Base-by-base conservation (phyloP, 345 rosid genomes). In the Salix udensis region DNA sequence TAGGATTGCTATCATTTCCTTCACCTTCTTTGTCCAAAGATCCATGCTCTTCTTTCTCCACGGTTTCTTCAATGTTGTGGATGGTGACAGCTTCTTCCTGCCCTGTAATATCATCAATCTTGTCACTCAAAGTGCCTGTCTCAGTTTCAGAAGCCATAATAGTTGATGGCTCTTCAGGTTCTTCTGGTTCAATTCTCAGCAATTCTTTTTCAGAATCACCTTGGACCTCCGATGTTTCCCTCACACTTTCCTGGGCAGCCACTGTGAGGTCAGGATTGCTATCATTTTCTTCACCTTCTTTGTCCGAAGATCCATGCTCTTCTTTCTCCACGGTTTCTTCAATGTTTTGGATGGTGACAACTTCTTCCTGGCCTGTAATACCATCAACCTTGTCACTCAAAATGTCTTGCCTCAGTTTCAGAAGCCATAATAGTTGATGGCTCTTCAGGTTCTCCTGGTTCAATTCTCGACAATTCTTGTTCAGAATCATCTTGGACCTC, bases 31-130 rank as follows among this genome's bases (percentile, higher is more conserved):
- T 58, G 7, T 58, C 23, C 9, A 1, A 4, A 34, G 36, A 34
- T 34, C 6, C 36, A 34, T 34, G 6, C 6, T 34, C 66, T 70
- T 72, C 68, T 44, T 53, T 30, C 66, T 36, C 28, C 14, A 19
- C 31, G n/a, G 40, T 67, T 67, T 78, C 68, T 68, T 78, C 55
- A 61, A 31, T 65, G 67, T 62, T 65, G 26, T 67, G 75, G 52
- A 61, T 31, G 65, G 77, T 67, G 61, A 34, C 75, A 19, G 55
- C 58, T 67, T 65, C 79, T 19, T 19, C 34, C 18, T 16, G 36
- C 28, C 44, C 26, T 44, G 42, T 55, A 39, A 66, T 36, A 26
- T 67, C 65, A 39, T 62, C 69, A 37, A 64, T 50, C 26, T 48
- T 65, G 21, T 77, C 67, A 46, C 14, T 31, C 66, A 62, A 34